These are phyloP conservation scores for Plasmodium ovale DNA, from an alignment of 169 alveolate genomes.

Conservation along the genomic window DNA sequence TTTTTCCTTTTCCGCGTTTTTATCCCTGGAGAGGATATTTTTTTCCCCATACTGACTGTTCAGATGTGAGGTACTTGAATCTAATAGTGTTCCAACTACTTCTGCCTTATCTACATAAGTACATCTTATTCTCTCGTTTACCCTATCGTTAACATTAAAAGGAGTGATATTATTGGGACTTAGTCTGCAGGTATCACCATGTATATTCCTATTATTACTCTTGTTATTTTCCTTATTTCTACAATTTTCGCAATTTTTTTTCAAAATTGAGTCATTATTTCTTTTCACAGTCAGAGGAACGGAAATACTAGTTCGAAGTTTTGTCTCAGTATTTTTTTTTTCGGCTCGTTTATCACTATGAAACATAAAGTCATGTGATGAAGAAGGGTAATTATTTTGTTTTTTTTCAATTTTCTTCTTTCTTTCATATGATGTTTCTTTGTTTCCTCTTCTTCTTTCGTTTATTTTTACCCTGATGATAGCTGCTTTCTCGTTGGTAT, in stretches of 20 bases:
- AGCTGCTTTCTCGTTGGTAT: background rate
- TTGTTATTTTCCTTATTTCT: background rate
- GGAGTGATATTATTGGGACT: background rate
- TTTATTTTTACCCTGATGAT: background rate
- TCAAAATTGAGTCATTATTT: background rate
- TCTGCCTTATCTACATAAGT: background rate
- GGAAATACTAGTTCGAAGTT: constrained; percentile 4
- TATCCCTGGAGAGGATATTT: too few species aligned
- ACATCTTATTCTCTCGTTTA: background rate
- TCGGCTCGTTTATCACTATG: background rate
- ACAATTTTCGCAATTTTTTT: background rate
- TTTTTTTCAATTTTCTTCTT: too few species aligned
- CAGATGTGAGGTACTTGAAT: too few species aligned
- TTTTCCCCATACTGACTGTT: too few species aligned
- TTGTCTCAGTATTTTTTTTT: background rate
- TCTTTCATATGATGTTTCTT: too few species aligned
- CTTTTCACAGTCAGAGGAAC: background rate
- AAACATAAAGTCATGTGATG: too few species aligned
- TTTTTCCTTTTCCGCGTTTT: too few species aligned
- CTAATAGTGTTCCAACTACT: too few species aligned
- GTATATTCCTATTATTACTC: too few species aligned
- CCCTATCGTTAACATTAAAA: background rate
- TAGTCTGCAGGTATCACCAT: background rate
- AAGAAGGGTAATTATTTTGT: too few species aligned
- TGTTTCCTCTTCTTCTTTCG: background rate